Conservation (phyloP, 2,329 filamentous ascomycete genomes). For the Fusarium denticulatum region DNA sequence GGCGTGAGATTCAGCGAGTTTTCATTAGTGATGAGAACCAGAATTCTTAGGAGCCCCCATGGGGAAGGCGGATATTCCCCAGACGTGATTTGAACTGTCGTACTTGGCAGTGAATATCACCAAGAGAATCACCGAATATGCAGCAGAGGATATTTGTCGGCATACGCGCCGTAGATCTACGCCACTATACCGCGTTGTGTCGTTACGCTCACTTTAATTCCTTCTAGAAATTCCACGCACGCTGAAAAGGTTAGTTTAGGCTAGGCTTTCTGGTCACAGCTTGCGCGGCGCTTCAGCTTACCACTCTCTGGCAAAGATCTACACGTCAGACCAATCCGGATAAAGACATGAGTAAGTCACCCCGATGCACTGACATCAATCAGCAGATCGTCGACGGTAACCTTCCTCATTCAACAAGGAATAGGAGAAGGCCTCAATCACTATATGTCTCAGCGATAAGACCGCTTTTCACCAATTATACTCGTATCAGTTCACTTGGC, state of each 20-base stretch:
- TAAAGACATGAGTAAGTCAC: slow-evolving; percentile 6
- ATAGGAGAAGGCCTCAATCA: not conserved
- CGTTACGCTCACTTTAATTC: not conserved
- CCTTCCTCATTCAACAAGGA: not conserved
- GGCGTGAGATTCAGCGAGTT: not conserved
- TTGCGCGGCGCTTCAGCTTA: not conserved
- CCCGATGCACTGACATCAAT: not conserved
- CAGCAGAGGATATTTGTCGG: not conserved
- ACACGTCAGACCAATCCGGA: not conserved
- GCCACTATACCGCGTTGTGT: not conserved
- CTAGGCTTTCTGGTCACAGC: not conserved
- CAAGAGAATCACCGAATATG: accelerated
- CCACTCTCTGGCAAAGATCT: slow-evolving; percentile 11
- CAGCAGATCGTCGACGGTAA: not conserved
- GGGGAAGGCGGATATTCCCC: slow-evolving; percentile 25
- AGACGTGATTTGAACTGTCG: not conserved
- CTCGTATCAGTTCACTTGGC: not conserved
- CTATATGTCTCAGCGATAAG: not conserved
- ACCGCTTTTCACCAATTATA: not conserved
- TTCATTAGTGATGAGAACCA: slow-evolving; percentile 22
- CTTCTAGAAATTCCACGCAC: slow-evolving; percentile 11
- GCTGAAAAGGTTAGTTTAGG: not conserved
- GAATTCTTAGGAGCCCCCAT: slow-evolving; percentile 9
- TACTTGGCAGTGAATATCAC: not conserved
- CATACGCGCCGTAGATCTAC: not conserved